These are phyloP conservation scores for Calocybe cyanea DNA, from an alignment of 768 basidiomycete species.

Conservation along the genomic window DNA sequence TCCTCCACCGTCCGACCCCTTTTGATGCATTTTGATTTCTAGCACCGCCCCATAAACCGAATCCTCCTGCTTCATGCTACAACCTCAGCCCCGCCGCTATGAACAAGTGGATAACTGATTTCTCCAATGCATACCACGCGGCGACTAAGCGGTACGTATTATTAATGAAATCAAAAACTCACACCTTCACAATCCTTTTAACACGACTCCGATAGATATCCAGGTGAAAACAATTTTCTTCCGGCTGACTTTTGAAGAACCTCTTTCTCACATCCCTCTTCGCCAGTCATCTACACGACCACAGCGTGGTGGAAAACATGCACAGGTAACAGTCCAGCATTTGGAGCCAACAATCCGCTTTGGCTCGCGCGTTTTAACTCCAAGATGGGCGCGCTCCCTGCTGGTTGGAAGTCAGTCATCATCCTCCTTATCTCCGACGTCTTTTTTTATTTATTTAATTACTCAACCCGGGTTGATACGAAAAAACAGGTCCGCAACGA, in stretches of 20 bases:
- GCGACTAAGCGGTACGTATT: constrained; percentile 39
- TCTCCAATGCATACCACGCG: constrained; percentile 52
- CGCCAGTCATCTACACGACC: constrained; percentile 52
- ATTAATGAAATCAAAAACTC: neutral
- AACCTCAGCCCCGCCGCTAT: constrained; percentile 45
- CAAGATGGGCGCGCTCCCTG: constrained; percentile 36
- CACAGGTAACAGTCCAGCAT: constrained; percentile 32
- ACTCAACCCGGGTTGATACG: too few relatives aligned
- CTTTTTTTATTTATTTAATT: too few relatives aligned
- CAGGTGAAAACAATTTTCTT: too few relatives aligned
- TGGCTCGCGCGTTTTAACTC: constrained; percentile 55
- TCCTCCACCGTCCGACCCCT: too few relatives aligned
- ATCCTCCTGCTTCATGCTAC: constrained; percentile 45
- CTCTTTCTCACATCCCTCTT: neutral
- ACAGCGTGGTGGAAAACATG: constrained; percentile 65
- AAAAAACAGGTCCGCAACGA: constrained; percentile 37
- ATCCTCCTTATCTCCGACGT: too few relatives aligned
- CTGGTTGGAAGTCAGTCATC: constrained; percentile 45
- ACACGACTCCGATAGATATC: too few relatives aligned
- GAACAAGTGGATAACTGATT: constrained; percentile 56
- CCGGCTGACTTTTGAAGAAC: too few relatives aligned
- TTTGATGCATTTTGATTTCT: neutral
- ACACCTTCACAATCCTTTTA: too few relatives aligned
- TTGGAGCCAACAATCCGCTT: constrained; percentile 47
- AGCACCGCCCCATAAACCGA: constrained; percentile 36